Evolutionary conservation across 495 filamentous ascomycete species (phyloP), one percentile per base, ranked within the genome.

Genomic region (Ascobolus immersus): DNA sequence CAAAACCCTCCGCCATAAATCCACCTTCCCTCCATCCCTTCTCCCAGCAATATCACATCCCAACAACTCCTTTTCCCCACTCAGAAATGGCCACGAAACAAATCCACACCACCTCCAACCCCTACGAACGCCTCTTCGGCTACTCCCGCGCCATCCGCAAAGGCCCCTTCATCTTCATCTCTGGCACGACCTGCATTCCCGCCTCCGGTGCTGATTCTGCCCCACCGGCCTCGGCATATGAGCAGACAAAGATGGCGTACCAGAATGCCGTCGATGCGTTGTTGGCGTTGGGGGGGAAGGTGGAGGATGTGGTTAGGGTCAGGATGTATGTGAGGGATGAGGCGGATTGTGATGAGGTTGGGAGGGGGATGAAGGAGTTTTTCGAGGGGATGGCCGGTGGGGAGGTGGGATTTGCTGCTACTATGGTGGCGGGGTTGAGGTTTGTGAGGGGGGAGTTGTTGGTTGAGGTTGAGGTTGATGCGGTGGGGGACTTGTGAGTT

Each of bases 401-500:
- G 4, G 44, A 38, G 14, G 33, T 55, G 9, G 54, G 54, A n/a
- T 50, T 54, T 3, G 56, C 52, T 11, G 58, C 58, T 7, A 62
- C 57, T 5, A 59, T 60, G 56, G 45, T 61, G 41, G 51, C 56
- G 5, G 39, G 48, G 7, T 44, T 45, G 34, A 55, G 33, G 14
- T 43, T 62, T 38, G 51, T 61, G 5, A 51, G 59, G 39, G 41
- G 51, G 36, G 46, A 49, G 12, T 60, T 64, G 52, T 44, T 57
- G 20, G 56, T 58, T n/a, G 58, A 61, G 37, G 47, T 62, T 35
- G 58, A 59, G 33, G 50, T 55, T 15, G 57, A 62, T 51, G 58
- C 57, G 14, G 42, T 61, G 36, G 43, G 50, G 10, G 47, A 17
- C n/a, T n/a, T n/a, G n/a, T n/a, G n/a, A n/a, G n/a, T n/a, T n/a